phyloP scores from a whole-genome alignment of 1,284 basidiomycete species.

The Peniophora sp. region DNA sequence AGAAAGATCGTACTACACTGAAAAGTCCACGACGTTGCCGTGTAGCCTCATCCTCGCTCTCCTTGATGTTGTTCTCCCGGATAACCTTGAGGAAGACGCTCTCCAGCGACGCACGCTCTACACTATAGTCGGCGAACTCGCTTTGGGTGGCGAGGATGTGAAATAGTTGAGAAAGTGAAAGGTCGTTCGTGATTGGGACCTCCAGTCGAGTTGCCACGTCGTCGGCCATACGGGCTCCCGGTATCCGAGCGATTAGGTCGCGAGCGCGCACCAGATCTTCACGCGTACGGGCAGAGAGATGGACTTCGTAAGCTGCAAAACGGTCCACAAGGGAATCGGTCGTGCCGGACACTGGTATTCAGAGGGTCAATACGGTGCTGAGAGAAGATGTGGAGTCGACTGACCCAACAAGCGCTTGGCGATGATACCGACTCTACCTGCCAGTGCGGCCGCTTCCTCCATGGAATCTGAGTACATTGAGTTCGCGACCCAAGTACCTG shows the following conservation, averaged over 20 bases:
- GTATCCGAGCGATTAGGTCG: conserved; percentile 54
- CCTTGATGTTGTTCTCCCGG: conserved; percentile 50
- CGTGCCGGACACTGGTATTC: conserved; percentile 51
- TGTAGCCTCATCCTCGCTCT: conserved; percentile 14
- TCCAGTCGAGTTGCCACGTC: conserved; percentile 77
- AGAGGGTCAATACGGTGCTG: neutral
- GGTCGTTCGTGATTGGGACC: conserved; percentile 45
- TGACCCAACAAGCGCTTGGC: conserved; percentile 60
- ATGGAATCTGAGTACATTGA: conserved; percentile 50
- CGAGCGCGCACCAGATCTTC: conserved; percentile 50
- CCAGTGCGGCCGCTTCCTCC: conserved; percentile 77
- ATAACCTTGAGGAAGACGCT: conserved; percentile 72
- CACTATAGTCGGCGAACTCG: conserved; percentile 56
- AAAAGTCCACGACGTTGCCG: too few relatives aligned
- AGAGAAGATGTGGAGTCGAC: conserved; percentile 13
- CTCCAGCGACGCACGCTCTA: conserved; percentile 62
- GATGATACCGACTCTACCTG: conserved; percentile 66
- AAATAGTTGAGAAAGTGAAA: conserved; percentile 54
- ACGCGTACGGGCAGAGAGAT: conserved; percentile 60
- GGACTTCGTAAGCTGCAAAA: conserved; percentile 72
- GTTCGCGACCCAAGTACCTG: too few relatives aligned
- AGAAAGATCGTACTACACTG: too few relatives aligned
- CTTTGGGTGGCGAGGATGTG: conserved; percentile 40
- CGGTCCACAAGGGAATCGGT: conserved; percentile 54
- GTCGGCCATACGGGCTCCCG: conserved; percentile 58